Evolutionary conservation across 2,329 filamentous ascomycete genomes (phyloP).

Genomic region (Aureobasidium sp.): DNA sequence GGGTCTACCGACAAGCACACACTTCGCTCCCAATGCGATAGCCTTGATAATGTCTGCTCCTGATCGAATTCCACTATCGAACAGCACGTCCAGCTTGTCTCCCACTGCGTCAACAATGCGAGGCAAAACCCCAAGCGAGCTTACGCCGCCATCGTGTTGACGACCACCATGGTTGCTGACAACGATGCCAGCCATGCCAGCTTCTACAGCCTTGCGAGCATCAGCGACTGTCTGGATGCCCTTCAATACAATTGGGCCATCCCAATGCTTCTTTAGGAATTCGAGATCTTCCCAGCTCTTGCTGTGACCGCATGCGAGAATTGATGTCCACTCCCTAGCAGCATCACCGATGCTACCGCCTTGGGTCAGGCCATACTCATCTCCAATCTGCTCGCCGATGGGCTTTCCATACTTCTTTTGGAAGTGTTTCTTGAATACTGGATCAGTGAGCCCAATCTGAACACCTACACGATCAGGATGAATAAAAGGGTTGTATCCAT

Average conservation of each 20-base stretch:
- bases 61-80: conserved; percentile 43
- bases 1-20: conserved; percentile 23
- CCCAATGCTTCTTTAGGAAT: conserved; percentile 51
- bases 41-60: conserved; percentile 45
- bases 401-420: no score
- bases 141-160: no score
- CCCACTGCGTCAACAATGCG: conserved; percentile 36
- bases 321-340: no score
- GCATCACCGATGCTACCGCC: no score
- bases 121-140: no score
- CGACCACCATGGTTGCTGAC: conserved; percentile 47
- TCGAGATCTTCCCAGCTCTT: conserved; percentile 47
- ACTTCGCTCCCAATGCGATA: conserved; percentile 41
- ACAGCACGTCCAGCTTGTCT: conserved; percentile 37
- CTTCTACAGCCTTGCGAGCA: conserved; percentile 35
- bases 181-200: conserved; percentile 41
- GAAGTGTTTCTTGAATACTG: no score
- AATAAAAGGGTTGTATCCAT: no score
- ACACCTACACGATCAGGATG: no score
- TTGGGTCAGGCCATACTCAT: no score
- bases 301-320: no score
- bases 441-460: no score
- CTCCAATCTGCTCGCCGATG: no score
- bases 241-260: conserved; percentile 56
- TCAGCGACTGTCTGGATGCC: conserved; percentile 47